These are phyloP conservation scores for Botrytis elliptica DNA, from an alignment of 2,329 filamentous ascomycete species.

Conservation along the genomic window DNA sequence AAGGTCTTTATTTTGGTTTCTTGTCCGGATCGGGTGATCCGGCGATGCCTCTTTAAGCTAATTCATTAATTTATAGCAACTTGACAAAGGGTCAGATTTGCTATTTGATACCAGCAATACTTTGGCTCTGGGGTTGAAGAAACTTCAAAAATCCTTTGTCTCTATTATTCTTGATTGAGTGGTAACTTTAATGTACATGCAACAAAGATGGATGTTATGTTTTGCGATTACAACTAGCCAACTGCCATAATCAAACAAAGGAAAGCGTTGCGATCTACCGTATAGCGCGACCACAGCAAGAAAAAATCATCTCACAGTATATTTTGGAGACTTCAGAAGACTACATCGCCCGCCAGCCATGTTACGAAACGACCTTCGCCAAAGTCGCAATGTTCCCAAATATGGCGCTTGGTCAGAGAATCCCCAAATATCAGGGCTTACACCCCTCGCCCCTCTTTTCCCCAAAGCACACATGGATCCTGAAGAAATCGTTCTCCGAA, in stretches of 20 bases:
- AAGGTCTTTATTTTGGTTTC: neutral
- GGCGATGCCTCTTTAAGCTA: neutral
- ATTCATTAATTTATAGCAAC: neutral
- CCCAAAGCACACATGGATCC: neutral
- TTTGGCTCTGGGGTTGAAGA: neutral
- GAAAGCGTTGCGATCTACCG: too few relatives aligned
- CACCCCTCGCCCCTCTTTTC: conserved; percentile 6
- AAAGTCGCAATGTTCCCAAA: neutral
- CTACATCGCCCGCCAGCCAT: neutral
- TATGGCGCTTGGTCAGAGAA: conserved; percentile 1
- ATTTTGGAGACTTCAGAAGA: neutral
- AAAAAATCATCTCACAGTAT: neutral
- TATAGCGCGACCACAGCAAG: neutral
- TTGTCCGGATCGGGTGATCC: neutral
- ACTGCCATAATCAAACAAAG: neutral
- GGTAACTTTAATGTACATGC: neutral
- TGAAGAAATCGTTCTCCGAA: neutral
- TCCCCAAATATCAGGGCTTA: neutral
- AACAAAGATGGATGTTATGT: neutral
- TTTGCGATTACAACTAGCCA: neutral
- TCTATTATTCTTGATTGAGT: neutral
- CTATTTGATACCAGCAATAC: neutral
- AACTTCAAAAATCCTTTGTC: neutral
- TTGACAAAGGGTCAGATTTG: neutral
- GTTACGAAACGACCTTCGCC: neutral